Evolutionary conservation across 2,329 filamentous ascomycete genomes (phyloP).

Genomic region (Neopestalotiopsis sp.): DNA sequence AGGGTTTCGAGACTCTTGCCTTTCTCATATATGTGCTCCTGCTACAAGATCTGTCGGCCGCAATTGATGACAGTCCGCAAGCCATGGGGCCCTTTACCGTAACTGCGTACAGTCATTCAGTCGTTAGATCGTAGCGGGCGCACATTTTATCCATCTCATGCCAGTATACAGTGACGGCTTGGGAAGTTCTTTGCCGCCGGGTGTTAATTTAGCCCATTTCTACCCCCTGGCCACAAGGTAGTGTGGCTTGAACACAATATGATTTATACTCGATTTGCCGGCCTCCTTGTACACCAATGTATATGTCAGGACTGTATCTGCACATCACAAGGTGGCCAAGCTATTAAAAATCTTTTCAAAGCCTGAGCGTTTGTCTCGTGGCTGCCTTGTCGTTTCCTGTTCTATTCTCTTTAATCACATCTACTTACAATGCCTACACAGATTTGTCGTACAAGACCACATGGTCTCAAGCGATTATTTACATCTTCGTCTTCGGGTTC

Average conservation of each 20-base stretch:
- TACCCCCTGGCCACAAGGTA: neutral
- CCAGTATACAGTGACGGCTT: neutral
- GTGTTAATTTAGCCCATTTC: conserved; percentile 11
- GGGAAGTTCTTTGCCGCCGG: neutral
- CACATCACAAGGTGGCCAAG: no score
- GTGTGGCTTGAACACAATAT: conserved; percentile 6
- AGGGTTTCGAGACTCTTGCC: no score
- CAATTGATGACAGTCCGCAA: no score
- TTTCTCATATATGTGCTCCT: no score
- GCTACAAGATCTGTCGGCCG: no score
- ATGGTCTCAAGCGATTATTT: conserved; percentile 11
- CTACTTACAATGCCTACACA: conserved; percentile 10
- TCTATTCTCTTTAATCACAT: neutral
- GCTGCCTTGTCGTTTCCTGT: neutral
- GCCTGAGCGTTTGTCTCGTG: neutral
- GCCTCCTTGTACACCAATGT: neutral
- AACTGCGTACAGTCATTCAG: neutral
- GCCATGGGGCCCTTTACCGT: neutral
- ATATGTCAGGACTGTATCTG: neutral
- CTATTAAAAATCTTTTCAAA: neutral
- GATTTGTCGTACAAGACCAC: neutral
- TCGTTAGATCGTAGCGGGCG: neutral
- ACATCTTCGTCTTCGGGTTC: neutral
- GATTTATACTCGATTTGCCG: neutral
- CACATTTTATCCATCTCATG: neutral